Conservation (phyloP, 257 asterid genomes). For the Nicotiana noctiflora region DNA sequence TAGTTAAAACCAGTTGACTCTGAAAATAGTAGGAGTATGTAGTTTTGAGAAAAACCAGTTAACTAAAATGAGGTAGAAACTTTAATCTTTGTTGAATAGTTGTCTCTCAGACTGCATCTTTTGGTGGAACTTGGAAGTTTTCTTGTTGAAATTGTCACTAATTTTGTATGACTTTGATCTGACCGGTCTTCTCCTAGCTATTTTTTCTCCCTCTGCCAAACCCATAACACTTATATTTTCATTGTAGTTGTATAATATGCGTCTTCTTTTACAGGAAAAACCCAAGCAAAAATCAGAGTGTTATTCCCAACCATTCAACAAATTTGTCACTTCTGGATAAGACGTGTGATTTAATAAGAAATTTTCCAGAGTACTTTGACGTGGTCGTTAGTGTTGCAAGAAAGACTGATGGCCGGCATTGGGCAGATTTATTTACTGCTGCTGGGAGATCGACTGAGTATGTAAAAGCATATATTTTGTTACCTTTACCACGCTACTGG, state of each 20-base stretch:
- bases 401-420: slow-evolving; percentile 98
- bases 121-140: neutral
- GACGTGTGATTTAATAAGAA: slow-evolving; percentile 92
- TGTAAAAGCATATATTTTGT: slow-evolving; percentile 21
- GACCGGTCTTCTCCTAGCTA: neutral
- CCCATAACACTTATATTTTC: neutral
- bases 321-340: slow-evolving; percentile 67
- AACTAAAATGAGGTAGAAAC: neutral
- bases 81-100: neutral
- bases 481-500: neutral
- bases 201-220: neutral
- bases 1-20: neutral
- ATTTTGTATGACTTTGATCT: neutral
- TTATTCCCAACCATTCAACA: slow-evolving; percentile 33
- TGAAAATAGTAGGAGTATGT: neutral
- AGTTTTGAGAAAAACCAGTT: neutral
- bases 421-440: slow-evolving; percentile 95
- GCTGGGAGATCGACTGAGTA: slow-evolving; percentile 99
- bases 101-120: neutral
- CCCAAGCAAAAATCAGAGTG: slow-evolving; percentile 51
- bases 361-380: slow-evolving; percentile 89
- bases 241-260: neutral
- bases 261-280: slow-evolving; percentile 52
- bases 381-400: slow-evolving; percentile 99
- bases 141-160: neutral